Evolutionary conservation across 805 yeast species (phyloP), one percentile per base, ranked within the genome.

Genomic region (Pachysolen tannophilus): DNA sequence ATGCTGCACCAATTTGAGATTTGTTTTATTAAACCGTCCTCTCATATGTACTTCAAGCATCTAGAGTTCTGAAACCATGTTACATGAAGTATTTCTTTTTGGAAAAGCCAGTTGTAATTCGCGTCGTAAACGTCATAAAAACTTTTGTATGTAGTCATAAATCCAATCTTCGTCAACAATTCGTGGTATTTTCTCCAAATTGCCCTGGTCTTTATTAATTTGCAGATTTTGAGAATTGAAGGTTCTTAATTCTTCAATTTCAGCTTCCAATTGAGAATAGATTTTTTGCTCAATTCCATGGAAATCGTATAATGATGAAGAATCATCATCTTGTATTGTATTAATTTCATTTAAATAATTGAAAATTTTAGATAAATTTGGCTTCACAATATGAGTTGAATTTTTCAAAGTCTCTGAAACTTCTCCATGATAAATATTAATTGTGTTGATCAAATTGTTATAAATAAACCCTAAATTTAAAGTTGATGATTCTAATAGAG

Each of bases 371-470:
- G 20, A 37, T n/a, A n/a, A 33, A n/a, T 37, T 28, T 8, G 55
- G 51, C 11, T 61, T 59, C 11, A 77, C 55, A 5, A 75, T 57
- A 15, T 66, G 47, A 24, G 67, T 58, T 28, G 67, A 56, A 4
- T 53, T 50, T 3, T 34, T 38, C 1, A 65, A 16, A 1, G 43
- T 37, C 3, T 45, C 40, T 1, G 62, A 47, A 4, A 61, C 30
- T 3, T 51, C 55, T 1, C 76, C 83, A 17, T 74, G 78, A 32
- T 70, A 63, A 16, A 53, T 46, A 21, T 60, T 56, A 11, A 70
- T 56, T 55, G 50, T 6, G n/a, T n/a, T 38, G 25, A 20, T 35
- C 26, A 11, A 53, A 18, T 15, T 46, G 41, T 9, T 41, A 39
- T 11, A 42, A 28, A 19, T 42, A 21, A 26, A 39, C 33, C 15